Conservation (phyloP, 805 yeast species). For the Candida manassasensis region DNA sequence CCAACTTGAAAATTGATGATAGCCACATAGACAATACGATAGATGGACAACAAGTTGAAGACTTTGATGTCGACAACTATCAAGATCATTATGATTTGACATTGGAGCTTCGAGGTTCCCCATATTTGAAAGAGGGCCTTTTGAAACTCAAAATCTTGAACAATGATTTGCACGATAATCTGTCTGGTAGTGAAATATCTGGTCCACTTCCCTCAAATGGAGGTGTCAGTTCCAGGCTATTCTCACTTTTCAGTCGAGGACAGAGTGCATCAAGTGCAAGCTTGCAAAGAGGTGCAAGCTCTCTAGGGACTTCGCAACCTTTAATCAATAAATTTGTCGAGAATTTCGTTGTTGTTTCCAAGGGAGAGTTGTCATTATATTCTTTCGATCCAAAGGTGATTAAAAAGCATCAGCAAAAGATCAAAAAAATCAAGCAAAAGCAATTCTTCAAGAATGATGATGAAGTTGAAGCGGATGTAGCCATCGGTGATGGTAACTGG, state of each 20-base stretch:
- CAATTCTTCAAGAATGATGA: constrained; percentile 10
- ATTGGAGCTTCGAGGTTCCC: constrained; percentile 66
- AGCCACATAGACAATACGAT: constrained; percentile 9
- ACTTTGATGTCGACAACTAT: constrained; percentile 36
- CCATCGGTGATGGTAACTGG: constrained; percentile 66
- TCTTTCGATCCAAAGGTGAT: constrained; percentile 45
- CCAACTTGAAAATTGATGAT: constrained; percentile 11
- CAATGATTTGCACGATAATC: constrained; percentile 34
- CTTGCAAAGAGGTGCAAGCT: constrained; percentile 3
- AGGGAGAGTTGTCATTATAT: constrained; percentile 60
- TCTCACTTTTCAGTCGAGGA: constrained; percentile 23
- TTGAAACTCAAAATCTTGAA: constrained; percentile 38
- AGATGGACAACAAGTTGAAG: constrained; percentile 23
- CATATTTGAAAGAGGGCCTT: constrained; percentile 74
- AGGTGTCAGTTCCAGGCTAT: constrained; percentile 12
- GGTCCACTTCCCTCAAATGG: constrained; percentile 6
- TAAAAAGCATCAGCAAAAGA: constrained; percentile 35
- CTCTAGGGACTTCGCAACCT: constrained; percentile 5
- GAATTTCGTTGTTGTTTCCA: constrained; percentile 61
- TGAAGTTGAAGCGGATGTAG: constrained; percentile 16
- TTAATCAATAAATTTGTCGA: constrained; percentile 32
- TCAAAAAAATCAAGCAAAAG: constrained; percentile 18
- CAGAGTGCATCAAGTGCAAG: constrained; percentile 6
- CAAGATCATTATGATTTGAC: constrained; percentile 53
- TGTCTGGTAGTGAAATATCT: constrained; percentile 8